Conservation (phyloP, 176 grass and related monocot genomes). For the Oropetium thomaeum region DNA sequence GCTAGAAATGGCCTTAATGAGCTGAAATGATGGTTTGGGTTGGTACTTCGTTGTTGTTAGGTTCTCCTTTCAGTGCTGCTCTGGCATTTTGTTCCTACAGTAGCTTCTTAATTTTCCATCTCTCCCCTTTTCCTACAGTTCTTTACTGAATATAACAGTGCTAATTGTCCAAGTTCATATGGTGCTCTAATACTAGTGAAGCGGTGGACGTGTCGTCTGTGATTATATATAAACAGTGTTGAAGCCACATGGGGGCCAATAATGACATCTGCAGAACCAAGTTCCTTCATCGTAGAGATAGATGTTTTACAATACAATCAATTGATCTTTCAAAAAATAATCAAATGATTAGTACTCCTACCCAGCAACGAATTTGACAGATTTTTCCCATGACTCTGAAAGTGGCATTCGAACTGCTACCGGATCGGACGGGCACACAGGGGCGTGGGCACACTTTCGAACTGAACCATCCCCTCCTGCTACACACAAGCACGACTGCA, state of each 20-base stretch:
- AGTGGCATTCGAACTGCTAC: conserved; percentile 34
- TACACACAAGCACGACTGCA: conserved; percentile 19
- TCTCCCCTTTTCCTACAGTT: conserved; percentile 24
- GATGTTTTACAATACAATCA: too few relatives aligned
- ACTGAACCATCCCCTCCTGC: conserved; percentile 39
- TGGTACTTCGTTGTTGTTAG: conserved; percentile 55
- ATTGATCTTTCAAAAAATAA: too few relatives aligned
- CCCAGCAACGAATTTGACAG: too few relatives aligned
- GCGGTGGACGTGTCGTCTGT: conserved; percentile 28
- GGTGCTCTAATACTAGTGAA: conserved; percentile 24
- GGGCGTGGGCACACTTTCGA: too few relatives aligned
- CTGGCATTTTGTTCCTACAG: conserved; percentile 42
- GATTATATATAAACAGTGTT: conserved; percentile 31
- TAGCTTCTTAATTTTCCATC: not conserved
- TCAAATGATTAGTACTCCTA: too few relatives aligned
- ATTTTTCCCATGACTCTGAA: conserved; percentile 34
- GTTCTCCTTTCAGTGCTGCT: conserved; percentile 26
- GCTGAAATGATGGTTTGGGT: conserved; percentile 55
- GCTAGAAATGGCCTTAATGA: conserved; percentile 35
- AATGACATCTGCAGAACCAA: too few relatives aligned
- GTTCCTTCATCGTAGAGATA: too few relatives aligned
- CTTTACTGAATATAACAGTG: conserved; percentile 35
- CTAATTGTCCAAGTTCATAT: conserved; percentile 32
- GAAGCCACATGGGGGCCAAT: conserved; percentile 28
- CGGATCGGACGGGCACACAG: too few relatives aligned